These are phyloP conservation scores for Rubia occidens DNA, from an alignment of 305 asterid genomes.

Conservation along the genomic window DNA sequence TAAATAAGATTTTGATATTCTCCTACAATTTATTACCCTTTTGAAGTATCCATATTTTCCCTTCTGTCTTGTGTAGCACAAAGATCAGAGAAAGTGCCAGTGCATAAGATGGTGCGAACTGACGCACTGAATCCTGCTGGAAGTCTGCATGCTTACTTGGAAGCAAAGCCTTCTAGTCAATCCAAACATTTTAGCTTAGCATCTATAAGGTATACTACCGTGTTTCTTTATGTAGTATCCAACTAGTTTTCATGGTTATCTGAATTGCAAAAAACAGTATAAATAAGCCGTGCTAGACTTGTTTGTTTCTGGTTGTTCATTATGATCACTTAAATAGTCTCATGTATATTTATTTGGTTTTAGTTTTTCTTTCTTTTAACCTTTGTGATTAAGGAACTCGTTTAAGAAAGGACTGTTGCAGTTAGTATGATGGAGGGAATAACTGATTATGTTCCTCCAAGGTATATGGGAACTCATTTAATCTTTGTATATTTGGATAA, in stretches of 20 bases:
- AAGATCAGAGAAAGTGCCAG: conserved; percentile 67
- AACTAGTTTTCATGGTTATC: conserved; percentile 5
- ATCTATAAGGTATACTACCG: conserved; percentile 55
- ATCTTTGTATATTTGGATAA: neutral
- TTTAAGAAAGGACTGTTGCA: neutral
- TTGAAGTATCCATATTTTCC: conserved; percentile 15
- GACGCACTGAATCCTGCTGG: conserved; percentile 97
- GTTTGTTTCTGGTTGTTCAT: neutral
- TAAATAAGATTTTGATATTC: conserved; percentile 13
- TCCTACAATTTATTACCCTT: conserved; percentile 16
- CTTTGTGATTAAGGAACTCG: neutral
- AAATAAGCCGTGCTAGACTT: neutral
- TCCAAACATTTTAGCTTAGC: conserved; percentile 55
- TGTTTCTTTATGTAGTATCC: conserved; percentile 11
- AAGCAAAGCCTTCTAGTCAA: conserved; percentile 44
- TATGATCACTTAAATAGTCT: neutral
- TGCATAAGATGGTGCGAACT: conserved; percentile 79
- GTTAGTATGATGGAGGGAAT: neutral
- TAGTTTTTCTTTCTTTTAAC: neutral
- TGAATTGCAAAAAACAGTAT: neutral
- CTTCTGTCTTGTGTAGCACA: conserved; percentile 31
- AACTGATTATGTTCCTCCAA: neutral
- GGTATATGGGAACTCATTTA: no score
- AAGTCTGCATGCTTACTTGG: conserved; percentile 87
- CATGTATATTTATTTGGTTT: neutral